Percentiles rank a stretch among this genome's conserved stretches.
phyloP scores from a whole-genome alignment of 345 rosid species.

The Passiflora organensis region DNA sequence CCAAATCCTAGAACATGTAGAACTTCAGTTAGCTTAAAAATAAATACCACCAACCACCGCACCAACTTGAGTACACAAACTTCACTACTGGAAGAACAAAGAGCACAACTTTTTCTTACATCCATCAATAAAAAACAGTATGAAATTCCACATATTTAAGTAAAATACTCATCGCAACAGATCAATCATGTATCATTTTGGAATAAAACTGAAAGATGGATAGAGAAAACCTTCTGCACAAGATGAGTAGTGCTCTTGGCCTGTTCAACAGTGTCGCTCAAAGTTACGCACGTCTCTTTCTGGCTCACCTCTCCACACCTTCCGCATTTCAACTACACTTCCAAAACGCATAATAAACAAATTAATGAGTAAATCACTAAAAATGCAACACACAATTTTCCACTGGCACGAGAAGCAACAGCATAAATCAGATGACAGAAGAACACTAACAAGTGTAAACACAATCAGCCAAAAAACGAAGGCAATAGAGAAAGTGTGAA shows the following conservation, averaged over 20 bases:
- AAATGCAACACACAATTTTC: too few species aligned
- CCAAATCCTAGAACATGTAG: neutral
- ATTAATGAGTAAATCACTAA: neutral
- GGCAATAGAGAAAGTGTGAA: too few species aligned
- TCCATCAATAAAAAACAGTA: neutral
- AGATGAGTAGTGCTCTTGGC: constrained; percentile 70
- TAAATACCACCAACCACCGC: neutral
- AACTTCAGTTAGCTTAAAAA: neutral
- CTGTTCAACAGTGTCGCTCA: constrained; percentile 52
- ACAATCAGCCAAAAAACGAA: too few species aligned
- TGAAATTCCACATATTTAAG: neutral
- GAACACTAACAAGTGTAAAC: too few species aligned
- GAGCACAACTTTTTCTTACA: neutral
- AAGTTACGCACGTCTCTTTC: constrained; percentile 73
- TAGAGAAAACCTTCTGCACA: constrained; percentile 62
- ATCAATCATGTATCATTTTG: neutral
- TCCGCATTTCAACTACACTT: constrained; percentile 66
- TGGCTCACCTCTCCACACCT: constrained; percentile 73
- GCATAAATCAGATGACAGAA: neutral
- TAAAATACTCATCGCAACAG: neutral
- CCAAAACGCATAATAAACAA: constrained; percentile 5
- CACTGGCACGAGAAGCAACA: too few species aligned
- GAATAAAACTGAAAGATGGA: neutral
- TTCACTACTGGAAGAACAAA: neutral
- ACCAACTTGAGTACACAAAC: neutral